Conservation (phyloP, 768 basidiomycete species). For the Albatrellus ellisii region DNA sequence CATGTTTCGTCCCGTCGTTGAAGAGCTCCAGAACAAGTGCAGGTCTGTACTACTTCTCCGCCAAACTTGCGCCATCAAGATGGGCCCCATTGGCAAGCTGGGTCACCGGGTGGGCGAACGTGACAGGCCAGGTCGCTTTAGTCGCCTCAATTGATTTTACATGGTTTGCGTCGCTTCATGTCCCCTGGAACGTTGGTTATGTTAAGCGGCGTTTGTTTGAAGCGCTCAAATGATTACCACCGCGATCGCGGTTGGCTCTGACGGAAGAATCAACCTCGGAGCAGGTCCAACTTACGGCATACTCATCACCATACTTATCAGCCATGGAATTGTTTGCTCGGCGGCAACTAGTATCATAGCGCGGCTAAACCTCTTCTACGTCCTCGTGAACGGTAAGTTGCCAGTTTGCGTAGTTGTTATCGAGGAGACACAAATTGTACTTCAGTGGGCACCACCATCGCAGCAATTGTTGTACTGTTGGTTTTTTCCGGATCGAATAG, state of each 20-base stretch:
- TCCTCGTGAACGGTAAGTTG: constrained; percentile 43
- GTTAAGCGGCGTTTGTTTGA: not conserved
- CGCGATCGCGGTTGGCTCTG: constrained; percentile 47
- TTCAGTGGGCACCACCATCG: constrained; percentile 50
- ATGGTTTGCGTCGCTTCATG: constrained; percentile 24
- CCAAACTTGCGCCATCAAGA: constrained; percentile 52
- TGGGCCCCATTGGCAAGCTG: constrained; percentile 52
- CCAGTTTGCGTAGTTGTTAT: not conserved
- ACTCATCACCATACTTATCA: constrained; percentile 45
- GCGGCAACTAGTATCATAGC: constrained; percentile 54
- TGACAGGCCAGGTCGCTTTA: constrained; percentile 56
- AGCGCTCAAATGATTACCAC: constrained; percentile 71
- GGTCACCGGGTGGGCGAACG: constrained; percentile 63
- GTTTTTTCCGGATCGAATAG: constrained; percentile 37
- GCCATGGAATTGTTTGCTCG: constrained; percentile 62
- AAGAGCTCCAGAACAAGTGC: constrained; percentile 47
- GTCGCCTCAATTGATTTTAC: constrained; percentile 70
- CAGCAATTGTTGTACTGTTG: constrained; percentile 46
- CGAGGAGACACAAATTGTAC: not conserved
- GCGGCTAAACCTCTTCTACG: constrained; percentile 58
- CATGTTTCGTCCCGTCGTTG: not conserved
- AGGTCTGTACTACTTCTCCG: constrained; percentile 68
- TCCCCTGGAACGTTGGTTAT: not conserved
- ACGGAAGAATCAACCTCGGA: constrained; percentile 38
- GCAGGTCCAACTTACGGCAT: constrained; percentile 57